Base-by-base conservation (phyloP, 2,329 filamentous ascomycete species). In the Fusarium sp. region DNA sequence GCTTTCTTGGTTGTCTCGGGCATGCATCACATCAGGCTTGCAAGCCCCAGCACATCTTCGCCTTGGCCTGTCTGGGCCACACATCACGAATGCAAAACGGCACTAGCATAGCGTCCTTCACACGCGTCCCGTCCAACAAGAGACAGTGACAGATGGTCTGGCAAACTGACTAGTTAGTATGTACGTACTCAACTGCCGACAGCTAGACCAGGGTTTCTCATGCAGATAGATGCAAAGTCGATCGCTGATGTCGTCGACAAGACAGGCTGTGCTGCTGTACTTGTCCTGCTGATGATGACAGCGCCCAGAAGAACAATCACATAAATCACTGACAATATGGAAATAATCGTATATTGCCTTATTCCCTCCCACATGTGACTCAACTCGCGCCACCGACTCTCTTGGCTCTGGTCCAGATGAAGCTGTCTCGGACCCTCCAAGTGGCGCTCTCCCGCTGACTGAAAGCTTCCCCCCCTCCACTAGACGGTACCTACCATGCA, bases 281-380 rank as follows among this genome's bases (percentile, higher is more conserved):
- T n/a, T n/a, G n/a, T n/a, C n/a, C 46, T 51, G 52, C 27, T 52
- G 17, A 17, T 42, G 25, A 48, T 29, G 25, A 10, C 33, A 35
- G 15, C 31, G 17, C 13, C 4, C 21, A 14, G 14, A 11, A 11
- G 4, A 5, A 11, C 6, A 11, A 18, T 42, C 21, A 17, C 15
- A n/a, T 13, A 14, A 36, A 18, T 29, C n/a, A 37, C 42, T 27
- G 35, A 39, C 27, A 31, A 18, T 4, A 35, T 25, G 45, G 27
- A 14, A 33, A 35, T 27, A 29, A n/a, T n/a, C 20, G 13, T 49
- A 29, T 27, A 23, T 48, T 63, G 41, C n/a, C n/a, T n/a, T n/a
- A n/a, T n/a, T n/a, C n/a, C n/a, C 47, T 51, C 41, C 60, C 40
- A 46, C 66, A 69, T 69, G 66, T 69, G 66, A 69, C 66, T 61